Evolutionary conservation across 306 rosid genomes (phyloP).

Genomic region (Prunus salicina): DNA sequence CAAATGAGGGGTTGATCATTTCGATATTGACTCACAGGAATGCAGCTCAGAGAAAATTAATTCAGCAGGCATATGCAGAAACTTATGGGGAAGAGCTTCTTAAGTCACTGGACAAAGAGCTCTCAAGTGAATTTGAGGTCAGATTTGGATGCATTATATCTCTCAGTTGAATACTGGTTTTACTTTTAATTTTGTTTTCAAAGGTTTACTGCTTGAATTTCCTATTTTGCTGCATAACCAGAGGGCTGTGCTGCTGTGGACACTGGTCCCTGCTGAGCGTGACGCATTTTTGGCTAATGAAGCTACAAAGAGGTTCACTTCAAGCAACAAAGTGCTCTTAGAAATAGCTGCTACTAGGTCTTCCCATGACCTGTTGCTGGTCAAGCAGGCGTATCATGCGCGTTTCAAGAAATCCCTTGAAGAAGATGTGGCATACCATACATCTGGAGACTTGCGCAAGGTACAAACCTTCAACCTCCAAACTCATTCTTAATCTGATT

Average conservation of each 20-base stretch:
- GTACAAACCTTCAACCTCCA: constrained; percentile 25
- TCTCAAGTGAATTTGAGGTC: constrained; percentile 60
- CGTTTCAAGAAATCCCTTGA: constrained; percentile 57
- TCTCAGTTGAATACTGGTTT: neutral
- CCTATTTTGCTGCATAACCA: constrained; percentile 9
- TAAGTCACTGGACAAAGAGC: constrained; percentile 49
- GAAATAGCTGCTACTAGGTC: constrained; percentile 56
- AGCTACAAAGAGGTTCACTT: constrained; percentile 44
- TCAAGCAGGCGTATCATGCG: constrained; percentile 47
- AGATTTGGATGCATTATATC: constrained; percentile 4
- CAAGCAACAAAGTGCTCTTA: constrained; percentile 39
- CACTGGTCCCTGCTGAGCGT: constrained; percentile 52
- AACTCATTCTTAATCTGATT: neutral
- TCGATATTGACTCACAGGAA: constrained; percentile 61
- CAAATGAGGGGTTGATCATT: constrained; percentile 47
- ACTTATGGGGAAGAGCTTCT: constrained; percentile 52
- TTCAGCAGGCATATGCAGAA: constrained; percentile 35
- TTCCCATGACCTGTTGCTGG: constrained; percentile 34
- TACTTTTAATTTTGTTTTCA: too few relatives aligned
- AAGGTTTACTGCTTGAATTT: constrained; percentile 5
- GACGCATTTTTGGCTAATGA: constrained; percentile 51
- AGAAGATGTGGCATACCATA: constrained; percentile 59
- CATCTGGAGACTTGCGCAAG: constrained; percentile 59
- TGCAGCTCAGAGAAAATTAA: constrained; percentile 41
- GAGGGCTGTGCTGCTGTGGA: constrained; percentile 50